Base-by-base conservation (phyloP, 106 monocot genomes). In the Narthecium ossifragum region DNA sequence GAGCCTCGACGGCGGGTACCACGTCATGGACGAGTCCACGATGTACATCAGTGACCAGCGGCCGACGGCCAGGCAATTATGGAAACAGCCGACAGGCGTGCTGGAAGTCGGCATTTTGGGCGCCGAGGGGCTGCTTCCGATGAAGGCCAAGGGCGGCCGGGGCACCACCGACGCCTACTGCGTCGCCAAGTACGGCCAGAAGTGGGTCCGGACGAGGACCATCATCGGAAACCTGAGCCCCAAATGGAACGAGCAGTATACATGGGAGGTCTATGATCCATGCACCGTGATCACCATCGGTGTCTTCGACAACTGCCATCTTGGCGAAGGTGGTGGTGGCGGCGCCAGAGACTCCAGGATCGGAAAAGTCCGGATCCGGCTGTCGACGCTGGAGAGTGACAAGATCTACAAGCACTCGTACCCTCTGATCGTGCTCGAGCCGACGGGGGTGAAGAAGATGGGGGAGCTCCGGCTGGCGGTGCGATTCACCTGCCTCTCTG, bases 231-330 rank as follows among this genome's bases (percentile, higher is more conserved):
- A 22, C 51, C 26, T 52, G 14, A 37, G 6, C 12, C 64, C 64
- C 31, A 64, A 25, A n/a, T 64, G 64, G 64, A 64, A 64, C 34
- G 64, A 64, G 64, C 64, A 67, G 66, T 67, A 67, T 45, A 67
- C 66, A 4, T 67, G 66, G 66, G 66, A 67, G 55, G 66, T 64
- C 24, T 64, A 50, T 29, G 64, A 64, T 26, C 64, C 64, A 11
- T 51, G 64, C 48, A 64, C 64, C 17, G 66, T 67, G 40, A 46
- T 67, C 31, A 67, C 66, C 18, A 45, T 67, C 21, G 66, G 56
- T 2, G 56, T 67, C 6, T 67, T 67, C 31, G 66, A 67, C 56
- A 67, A 67, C 41, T 15, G 31, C 45, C 66, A 67, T 31, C 41
- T 67, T 2, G 40, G 54, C 10, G 45, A 46, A 4, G 20, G 53